Evolutionary conservation across 352 stramenopile genomes (phyloP).

Genomic region (Achlya hypogyna): DNA sequence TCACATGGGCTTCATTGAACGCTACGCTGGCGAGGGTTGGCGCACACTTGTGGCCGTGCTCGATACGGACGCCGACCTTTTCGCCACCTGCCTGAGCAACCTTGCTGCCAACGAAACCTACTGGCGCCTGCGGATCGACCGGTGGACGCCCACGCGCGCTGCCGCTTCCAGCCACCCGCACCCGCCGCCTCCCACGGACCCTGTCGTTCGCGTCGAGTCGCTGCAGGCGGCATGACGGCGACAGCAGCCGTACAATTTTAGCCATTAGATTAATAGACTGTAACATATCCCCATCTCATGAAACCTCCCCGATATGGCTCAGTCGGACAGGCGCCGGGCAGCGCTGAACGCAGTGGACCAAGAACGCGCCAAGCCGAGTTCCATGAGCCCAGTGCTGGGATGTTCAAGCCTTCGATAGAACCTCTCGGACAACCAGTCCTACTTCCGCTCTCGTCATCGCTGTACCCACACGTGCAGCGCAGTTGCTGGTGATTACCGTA

Average conservation of each 20-base stretch:
- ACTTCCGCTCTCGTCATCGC: too few relatives aligned
- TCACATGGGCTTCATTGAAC: constrained; percentile 15
- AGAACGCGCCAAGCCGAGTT: too few relatives aligned
- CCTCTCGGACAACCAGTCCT: too few relatives aligned
- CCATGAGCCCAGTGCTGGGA: too few relatives aligned
- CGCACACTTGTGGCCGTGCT: background rate
- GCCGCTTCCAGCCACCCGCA: background rate
- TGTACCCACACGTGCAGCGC: too few relatives aligned
- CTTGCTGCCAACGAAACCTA: background rate
- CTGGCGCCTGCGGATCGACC: background rate
- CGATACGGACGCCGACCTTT: background rate
- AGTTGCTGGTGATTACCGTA: too few relatives aligned
- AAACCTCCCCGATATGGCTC: background rate
- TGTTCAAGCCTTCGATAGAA: too few relatives aligned
- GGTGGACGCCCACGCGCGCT: background rate
- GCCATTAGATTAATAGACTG: background rate
- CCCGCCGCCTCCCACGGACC: background rate
- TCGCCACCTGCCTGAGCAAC: background rate
- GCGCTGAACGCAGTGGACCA: too few relatives aligned
- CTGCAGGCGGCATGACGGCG: background rate
- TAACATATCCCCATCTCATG: background rate
- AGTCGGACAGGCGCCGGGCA: background rate
- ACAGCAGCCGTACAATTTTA: background rate
- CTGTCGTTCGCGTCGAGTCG: background rate
- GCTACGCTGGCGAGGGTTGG: background rate